Percentiles rank a stretch among this genome's conserved stretches.
Evolutionary conservation across 176 grass and related monocot genomes (phyloP).

Genomic region (Oryza glaberrima): DNA sequence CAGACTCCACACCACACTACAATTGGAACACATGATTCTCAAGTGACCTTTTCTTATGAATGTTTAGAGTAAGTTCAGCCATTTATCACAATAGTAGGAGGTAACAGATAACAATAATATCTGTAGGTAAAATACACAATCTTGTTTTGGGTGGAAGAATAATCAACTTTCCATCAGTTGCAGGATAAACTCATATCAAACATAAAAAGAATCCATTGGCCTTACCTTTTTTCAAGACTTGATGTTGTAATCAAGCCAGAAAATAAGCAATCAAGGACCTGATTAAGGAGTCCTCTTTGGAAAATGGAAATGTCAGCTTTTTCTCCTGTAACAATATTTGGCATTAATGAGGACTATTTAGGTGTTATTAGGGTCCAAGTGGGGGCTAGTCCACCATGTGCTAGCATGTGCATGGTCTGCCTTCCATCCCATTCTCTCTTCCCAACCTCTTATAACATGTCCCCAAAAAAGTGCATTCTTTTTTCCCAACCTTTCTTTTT

Average conservation of each 20-base stretch:
- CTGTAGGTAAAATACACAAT: neutral
- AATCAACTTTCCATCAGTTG: neutral
- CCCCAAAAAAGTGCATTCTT: slow-evolving; percentile 39
- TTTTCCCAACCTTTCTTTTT: neutral
- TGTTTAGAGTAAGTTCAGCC: neutral
- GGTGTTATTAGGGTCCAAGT: slow-evolving; percentile 47
- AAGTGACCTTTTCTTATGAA: slow-evolving; percentile 1
- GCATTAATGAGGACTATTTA: slow-evolving; percentile 47
- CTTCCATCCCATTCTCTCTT: slow-evolving; percentile 33
- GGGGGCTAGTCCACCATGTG: slow-evolving; percentile 51
- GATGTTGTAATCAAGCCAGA: neutral
- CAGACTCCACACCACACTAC: neutral
- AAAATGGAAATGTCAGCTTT: neutral
- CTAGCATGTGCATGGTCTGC: slow-evolving; percentile 61
- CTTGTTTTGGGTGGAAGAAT: neutral
- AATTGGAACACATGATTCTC: neutral
- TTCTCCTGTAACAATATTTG: slow-evolving; percentile 27
- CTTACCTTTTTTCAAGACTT: neutral
- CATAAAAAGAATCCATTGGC: neutral
- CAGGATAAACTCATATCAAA: neutral
- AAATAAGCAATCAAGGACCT: neutral
- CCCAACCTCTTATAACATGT: slow-evolving; percentile 33
- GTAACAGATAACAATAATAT: neutral
- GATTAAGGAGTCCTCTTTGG: slow-evolving; percentile 10
- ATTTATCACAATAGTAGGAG: neutral